Percentiles rank a stretch among this genome's conserved stretches.
phyloP scores from a whole-genome alignment of 164 flowering plant genomes.

The Taxillus chinensis region DNA sequence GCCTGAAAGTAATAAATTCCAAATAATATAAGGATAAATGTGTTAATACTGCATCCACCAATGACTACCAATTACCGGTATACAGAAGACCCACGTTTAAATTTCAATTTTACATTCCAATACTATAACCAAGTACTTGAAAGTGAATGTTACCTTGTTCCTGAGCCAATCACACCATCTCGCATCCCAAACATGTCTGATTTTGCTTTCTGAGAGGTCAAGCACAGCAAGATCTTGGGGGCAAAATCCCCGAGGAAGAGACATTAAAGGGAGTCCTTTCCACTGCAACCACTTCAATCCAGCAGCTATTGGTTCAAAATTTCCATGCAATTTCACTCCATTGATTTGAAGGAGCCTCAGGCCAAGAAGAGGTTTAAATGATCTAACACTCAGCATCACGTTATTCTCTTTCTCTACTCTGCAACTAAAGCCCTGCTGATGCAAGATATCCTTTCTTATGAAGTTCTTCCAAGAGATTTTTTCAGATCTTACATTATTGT shows the following conservation, averaged over 20 bases:
- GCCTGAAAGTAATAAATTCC: no score
- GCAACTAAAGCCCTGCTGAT: no score
- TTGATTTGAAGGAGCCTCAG: conserved; percentile 36
- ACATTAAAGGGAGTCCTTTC: conserved; percentile 25
- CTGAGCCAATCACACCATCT: conserved; percentile 4
- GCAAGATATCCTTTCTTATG: neutral
- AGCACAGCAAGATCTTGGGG: conserved; percentile 26
- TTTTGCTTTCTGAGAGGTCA: conserved; percentile 35
- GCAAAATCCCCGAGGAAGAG: conserved; percentile 20
- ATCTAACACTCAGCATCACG: conserved; percentile 8
- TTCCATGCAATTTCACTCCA: conserved; percentile 21
- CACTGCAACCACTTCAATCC: conserved; percentile 37
- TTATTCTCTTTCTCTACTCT: conserved; percentile 9
- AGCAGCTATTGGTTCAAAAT: conserved; percentile 18
- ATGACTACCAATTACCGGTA: no score
- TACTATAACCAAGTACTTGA: neutral
- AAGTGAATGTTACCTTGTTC: conserved; percentile 18
- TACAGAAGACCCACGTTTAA: no score
- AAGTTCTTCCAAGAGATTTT: conserved; percentile 1
- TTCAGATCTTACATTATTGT: neutral
- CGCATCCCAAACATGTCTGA: conserved; percentile 15
- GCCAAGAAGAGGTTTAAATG: conserved; percentile 21
- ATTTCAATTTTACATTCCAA: no score
- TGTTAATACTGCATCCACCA: no score
- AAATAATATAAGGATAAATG: neutral